A percentile compares a stretch with the other conserved stretches of the same genome.
Conservation (phyloP, 2,329 filamentous ascomycete species). For the Arthroderma uncinatum region DNA sequence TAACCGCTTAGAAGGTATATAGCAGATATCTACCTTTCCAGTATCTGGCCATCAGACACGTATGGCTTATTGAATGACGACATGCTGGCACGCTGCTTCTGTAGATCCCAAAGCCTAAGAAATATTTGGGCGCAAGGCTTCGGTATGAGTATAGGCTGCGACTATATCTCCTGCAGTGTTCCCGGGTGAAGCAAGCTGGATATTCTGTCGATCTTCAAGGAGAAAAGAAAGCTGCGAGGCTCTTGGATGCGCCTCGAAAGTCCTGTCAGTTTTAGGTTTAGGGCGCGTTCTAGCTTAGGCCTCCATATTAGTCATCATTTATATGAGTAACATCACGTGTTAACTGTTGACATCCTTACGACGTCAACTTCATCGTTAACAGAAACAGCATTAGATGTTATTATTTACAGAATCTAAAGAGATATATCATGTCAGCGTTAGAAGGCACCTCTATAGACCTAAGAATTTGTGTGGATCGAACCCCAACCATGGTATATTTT, state of each 20-base stretch:
- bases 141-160: not conserved
- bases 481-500: not conserved
- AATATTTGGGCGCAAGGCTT: not conserved
- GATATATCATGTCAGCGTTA: too few species aligned
- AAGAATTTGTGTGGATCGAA: too few species aligned
- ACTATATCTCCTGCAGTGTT: not conserved
- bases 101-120: not conserved
- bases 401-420: too few species aligned
- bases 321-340: not conserved
- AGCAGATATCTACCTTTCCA: conserved; percentile 20
- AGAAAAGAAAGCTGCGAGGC: not conserved
- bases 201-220: not conserved
- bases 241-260: not conserved
- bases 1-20: not conserved
- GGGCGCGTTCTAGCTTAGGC: not conserved
- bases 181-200: not conserved
- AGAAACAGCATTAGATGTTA: too few species aligned
- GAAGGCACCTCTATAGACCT: too few species aligned
- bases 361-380: not conserved
- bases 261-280: not conserved
- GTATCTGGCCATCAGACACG: conserved; percentile 31
- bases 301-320: not conserved
- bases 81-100: not conserved
- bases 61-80: conserved; percentile 21
- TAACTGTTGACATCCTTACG: not conserved